These are phyloP conservation scores for Stagonosporopsis vannaccii DNA, from an alignment of 2,329 filamentous ascomycete genomes.

Conservation along the genomic window DNA sequence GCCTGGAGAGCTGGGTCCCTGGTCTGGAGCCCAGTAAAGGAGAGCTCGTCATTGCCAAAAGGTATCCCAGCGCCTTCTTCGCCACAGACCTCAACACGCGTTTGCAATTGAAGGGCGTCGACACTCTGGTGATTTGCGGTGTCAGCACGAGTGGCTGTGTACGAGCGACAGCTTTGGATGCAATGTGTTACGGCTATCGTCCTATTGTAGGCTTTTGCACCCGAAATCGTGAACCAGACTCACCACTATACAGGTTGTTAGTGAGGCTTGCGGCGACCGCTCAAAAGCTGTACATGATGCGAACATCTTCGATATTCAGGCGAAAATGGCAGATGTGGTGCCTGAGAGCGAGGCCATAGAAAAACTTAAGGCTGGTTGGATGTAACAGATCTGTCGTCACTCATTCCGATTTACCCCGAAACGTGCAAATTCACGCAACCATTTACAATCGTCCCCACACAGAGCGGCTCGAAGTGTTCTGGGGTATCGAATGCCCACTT, in stretches of 20 bases:
- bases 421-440: constrained; percentile 4
- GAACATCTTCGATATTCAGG: constrained; percentile 56
- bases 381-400: constrained; percentile 12
- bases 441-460: constrained; percentile 6
- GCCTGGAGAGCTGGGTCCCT: constrained; percentile 50
- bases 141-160: constrained; percentile 59
- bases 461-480: not conserved
- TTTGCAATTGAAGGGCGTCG: constrained; percentile 49
- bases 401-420: constrained; percentile 11
- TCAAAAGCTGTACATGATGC: constrained; percentile 54
- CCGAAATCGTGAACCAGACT: constrained; percentile 13
- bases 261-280: constrained; percentile 56
- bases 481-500: not conserved
- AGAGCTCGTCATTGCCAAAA: constrained; percentile 53
- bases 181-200: constrained; percentile 55
- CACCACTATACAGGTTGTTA: constrained; percentile 47
- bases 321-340: constrained; percentile 58
- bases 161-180: constrained; percentile 55
- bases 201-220: constrained; percentile 51
- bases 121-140: constrained; percentile 57
- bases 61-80: constrained; percentile 56
- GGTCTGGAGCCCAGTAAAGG: constrained; percentile 49
- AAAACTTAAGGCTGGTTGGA: constrained; percentile 50
- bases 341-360: constrained; percentile 52
- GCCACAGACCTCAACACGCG: constrained; percentile 54